Conservation (phyloP, 192 early-diverging fungal genomes). For the Backusella sp. region DNA sequence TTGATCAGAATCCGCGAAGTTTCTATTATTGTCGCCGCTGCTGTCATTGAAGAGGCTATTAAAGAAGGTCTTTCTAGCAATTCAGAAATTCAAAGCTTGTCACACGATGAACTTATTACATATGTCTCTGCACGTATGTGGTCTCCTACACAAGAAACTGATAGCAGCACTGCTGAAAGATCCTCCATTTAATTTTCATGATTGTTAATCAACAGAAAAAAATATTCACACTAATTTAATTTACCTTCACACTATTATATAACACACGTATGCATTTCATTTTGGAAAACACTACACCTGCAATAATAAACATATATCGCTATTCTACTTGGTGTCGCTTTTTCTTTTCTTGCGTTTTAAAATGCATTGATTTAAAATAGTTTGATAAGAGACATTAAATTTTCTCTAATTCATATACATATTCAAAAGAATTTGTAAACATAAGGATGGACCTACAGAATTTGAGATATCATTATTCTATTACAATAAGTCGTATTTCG, state of each 20-base stretch:
- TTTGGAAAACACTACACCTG: not conserved
- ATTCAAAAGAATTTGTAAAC: too few relatives aligned
- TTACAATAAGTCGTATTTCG: too few relatives aligned
- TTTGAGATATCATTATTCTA: too few relatives aligned
- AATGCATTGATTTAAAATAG: too few relatives aligned
- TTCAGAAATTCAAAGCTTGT: not conserved
- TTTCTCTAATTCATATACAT: too few relatives aligned
- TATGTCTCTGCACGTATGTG: conserved; percentile 14
- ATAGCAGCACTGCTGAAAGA: not conserved
- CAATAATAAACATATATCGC: not conserved
- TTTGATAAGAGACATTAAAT: too few relatives aligned
- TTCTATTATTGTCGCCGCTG: conserved; percentile 77
- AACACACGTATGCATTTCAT: not conserved
- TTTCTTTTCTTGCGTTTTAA: too few relatives aligned
- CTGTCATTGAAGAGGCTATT: conserved; percentile 60
- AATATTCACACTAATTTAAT: not conserved
- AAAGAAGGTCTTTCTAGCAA: conserved; percentile 20
- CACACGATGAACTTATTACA: conserved; percentile 11
- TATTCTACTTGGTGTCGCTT: not conserved
- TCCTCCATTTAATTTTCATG: not conserved
- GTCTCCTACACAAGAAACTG: not conserved
- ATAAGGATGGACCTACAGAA: too few relatives aligned
- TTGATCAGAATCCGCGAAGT: conserved; percentile 87
- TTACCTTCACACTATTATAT: not conserved
- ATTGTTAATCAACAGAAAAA: not conserved